Evolutionary conservation across 2,329 filamentous ascomycete genomes (phyloP), one percentile per base, ranked within the genome.

Genomic region (Orbilia quercus): DNA sequence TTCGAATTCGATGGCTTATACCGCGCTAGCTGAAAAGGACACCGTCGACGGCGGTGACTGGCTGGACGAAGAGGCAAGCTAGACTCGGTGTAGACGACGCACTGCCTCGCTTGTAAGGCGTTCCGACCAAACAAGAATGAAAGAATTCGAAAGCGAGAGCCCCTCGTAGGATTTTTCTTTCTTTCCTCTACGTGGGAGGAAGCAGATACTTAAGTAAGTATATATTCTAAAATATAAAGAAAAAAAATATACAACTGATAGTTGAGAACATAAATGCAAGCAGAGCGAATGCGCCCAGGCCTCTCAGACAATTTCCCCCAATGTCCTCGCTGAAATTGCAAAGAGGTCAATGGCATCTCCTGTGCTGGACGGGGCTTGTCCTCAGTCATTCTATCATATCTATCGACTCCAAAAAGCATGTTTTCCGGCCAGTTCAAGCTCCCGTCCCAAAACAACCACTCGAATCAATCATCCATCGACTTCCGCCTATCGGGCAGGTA

Each of bases 21-120:
- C 51, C 67, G 67, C 67, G 67, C 67, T 64, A 72, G 67, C 67
- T 72, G 67, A 65, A 64, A 58, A 72, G 50, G 23, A 28, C 25
- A 7, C 22, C 40, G 16, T 47, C 58, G 62, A 65, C 59, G 59
- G 45, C 48, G 44, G 31, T 72, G 54, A 72, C 67, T 72, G 67
- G 67, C 45, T 72, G 53, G 44, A 57, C 63, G 38, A 55, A 50
- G 51, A 48, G n/a, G n/a, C n/a, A n/a, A n/a, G 36, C 53, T 51
- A 59, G 64, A 57, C 31, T 55, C 36, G 38, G 45, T 71, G 66
- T 71, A 71, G 66, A 71, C 28, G 28, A 31, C 66, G 64, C 64
- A 71, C 65, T 55, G 65, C 65, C 65, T 58, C 54, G 53, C 65
- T 54, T 60, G 65, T 60, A 57, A 48, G 28, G 45, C 48, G 51